Evolutionary conservation across 2,329 filamentous ascomycete species (phyloP).

Genomic region (Xylaria sp.): DNA sequence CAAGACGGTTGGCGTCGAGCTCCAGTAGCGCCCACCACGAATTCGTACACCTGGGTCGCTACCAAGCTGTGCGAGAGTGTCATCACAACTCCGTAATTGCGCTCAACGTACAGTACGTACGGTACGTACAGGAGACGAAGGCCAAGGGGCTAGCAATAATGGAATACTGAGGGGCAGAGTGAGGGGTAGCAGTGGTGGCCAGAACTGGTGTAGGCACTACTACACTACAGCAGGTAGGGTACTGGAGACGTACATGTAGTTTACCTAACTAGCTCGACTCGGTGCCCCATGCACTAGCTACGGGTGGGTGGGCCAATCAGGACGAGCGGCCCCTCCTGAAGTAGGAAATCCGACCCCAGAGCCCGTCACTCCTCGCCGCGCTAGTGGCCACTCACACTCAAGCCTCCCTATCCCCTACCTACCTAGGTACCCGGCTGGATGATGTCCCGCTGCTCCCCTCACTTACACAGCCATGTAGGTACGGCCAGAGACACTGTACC

Average conservation of each 20-base stretch:
- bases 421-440: constrained; percentile 32
- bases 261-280: background rate
- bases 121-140: background rate
- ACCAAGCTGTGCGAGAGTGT: background rate
- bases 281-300: background rate
- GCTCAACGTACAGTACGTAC: background rate
- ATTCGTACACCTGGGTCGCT: background rate
- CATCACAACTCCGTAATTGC: constrained; percentile 33
- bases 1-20: background rate
- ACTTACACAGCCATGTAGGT: background rate
- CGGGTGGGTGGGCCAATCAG: constrained; percentile 20
- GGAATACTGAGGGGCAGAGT: constrained; percentile 2
- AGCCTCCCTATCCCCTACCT: too few species aligned
- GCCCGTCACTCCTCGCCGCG: constrained; percentile 12
- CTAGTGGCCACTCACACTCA: constrained; percentile 11
- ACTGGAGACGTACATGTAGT: too few species aligned
- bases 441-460: constrained; percentile 11
- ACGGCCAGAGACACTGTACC: background rate
- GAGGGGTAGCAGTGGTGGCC: background rate
- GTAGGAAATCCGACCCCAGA: constrained; percentile 21
- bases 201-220: background rate
- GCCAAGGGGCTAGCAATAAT: background rate
- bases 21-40: constrained; percentile 12
- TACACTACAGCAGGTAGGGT: background rate
- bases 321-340: constrained; percentile 10